Evolutionary conservation across 2,329 filamentous ascomycete genomes (phyloP).

Genomic region (Penicillium corylophilum): DNA sequence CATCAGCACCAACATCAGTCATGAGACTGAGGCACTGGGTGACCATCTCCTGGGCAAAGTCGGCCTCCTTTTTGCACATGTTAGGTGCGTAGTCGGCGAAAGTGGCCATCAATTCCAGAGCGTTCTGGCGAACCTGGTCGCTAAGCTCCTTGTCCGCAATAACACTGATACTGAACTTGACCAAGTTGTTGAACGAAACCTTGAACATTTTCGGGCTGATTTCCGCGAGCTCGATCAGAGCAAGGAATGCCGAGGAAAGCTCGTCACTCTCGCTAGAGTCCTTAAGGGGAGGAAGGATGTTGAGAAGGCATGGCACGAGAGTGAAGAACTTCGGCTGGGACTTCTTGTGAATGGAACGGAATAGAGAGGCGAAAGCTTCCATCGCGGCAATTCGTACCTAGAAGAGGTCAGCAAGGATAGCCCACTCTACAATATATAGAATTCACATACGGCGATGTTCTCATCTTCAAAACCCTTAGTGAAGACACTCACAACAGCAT

Average conservation of each 20-base stretch:
- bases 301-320: slow-evolving; percentile 86
- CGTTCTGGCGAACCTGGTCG: slow-evolving; percentile 88
- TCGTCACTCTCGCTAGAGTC: slow-evolving; percentile 87
- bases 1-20: slow-evolving; percentile 93
- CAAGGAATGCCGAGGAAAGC: slow-evolving; percentile 82
- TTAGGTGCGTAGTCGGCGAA: slow-evolving; percentile 93
- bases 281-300: slow-evolving; percentile 91
- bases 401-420: slow-evolving; percentile 9
- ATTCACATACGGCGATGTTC: slow-evolving; percentile 65
- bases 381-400: slow-evolving; percentile 90
- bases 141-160: slow-evolving; percentile 94
- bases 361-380: slow-evolving; percentile 96
- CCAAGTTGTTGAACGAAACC: slow-evolving; percentile 84
- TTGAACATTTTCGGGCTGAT: slow-evolving; percentile 98
- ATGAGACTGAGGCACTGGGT: slow-evolving; percentile 96
- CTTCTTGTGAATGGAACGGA: slow-evolving; percentile 86
- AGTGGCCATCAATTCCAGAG: slow-evolving; percentile 93
- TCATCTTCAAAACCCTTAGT: slow-evolving; percentile 89
- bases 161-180: slow-evolving; percentile 88
- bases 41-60: slow-evolving; percentile 94
- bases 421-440: background rate
- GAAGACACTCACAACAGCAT: slow-evolving; percentile 84
- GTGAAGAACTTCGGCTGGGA: slow-evolving; percentile 82
- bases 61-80: slow-evolving; percentile 92
- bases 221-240: slow-evolving; percentile 92